These are phyloP conservation scores for Peniophora sp. DNA, from an alignment of 1,284 basidiomycete species.

Conservation along the genomic window DNA sequence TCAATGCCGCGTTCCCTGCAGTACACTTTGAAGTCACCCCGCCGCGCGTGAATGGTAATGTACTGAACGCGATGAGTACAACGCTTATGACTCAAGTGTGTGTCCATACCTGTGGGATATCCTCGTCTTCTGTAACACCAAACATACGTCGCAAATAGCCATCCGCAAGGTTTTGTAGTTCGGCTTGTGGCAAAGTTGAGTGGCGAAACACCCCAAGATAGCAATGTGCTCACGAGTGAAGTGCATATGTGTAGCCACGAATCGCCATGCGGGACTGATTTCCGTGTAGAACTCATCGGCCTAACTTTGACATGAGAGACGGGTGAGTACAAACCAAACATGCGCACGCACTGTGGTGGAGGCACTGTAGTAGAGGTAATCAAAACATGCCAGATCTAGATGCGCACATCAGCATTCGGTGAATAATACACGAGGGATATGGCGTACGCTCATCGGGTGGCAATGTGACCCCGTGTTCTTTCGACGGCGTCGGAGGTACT, in stretches of 20 bases:
- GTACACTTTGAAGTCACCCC: conserved; percentile 50
- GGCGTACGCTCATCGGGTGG: conserved; percentile 35
- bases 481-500: conserved; percentile 27
- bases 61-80: conserved; percentile 27
- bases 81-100: background rate
- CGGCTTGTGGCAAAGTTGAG: background rate
- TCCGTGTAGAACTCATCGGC: conserved; percentile 36
- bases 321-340: background rate
- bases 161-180: conserved; percentile 29
- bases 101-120: conserved; percentile 32
- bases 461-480: conserved; percentile 21
- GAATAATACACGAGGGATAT: too few species aligned
- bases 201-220: too few species aligned
- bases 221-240: too few species aligned
- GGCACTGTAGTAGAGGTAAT: conserved; percentile 45
- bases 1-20: conserved; percentile 31
- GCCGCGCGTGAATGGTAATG: conserved; percentile 57
- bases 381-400: conserved; percentile 38
- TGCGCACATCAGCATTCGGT: too few species aligned
- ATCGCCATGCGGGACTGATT: conserved; percentile 42
- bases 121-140: conserved; percentile 23
- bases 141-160: conserved; percentile 34
- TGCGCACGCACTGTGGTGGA: conserved; percentile 22
- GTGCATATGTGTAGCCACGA: conserved; percentile 32
- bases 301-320: conserved; percentile 16